Evolutionary conservation across 768 basidiomycete species (phyloP).

Genomic region (Sarcodon aspratus): DNA sequence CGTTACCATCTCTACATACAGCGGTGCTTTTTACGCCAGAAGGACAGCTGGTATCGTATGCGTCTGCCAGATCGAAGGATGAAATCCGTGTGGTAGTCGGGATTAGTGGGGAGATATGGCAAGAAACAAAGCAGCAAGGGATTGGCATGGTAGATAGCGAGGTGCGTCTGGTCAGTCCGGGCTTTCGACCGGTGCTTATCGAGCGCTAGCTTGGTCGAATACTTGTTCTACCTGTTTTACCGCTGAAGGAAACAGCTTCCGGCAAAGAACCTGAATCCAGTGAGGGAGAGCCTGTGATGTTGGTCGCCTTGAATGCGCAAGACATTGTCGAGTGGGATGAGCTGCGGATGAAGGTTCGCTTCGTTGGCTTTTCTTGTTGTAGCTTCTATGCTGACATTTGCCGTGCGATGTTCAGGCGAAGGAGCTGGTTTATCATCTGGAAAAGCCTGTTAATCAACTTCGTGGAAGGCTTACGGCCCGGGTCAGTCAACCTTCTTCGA

Average conservation of each 20-base stretch:
- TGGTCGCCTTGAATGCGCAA: slow-evolving; percentile 59
- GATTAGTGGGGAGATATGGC: slow-evolving; percentile 67
- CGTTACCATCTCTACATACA: slow-evolving; percentile 53
- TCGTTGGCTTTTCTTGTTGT: no score
- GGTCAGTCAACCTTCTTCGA: neutral
- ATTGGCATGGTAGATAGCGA: slow-evolving; percentile 71
- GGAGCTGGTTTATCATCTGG: slow-evolving; percentile 13
- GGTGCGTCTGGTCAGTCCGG: slow-evolving; percentile 27
- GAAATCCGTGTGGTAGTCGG: slow-evolving; percentile 65
- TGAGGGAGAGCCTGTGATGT: slow-evolving; percentile 42
- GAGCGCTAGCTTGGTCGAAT: slow-evolving; percentile 52
- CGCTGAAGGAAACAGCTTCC: slow-evolving; percentile 4
- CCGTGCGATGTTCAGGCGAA: slow-evolving; percentile 7
- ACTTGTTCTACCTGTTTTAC: slow-evolving; percentile 56
- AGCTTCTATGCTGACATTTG: neutral
- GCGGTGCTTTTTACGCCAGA: slow-evolving; percentile 59
- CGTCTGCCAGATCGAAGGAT: slow-evolving; percentile 53
- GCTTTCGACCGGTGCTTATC: neutral
- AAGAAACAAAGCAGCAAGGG: slow-evolving; percentile 55
- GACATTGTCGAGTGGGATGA: slow-evolving; percentile 54
- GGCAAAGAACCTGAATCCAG: slow-evolving; percentile 12
- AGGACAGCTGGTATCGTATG: slow-evolving; percentile 65
- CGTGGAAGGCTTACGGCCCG: slow-evolving; percentile 8
- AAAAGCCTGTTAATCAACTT: slow-evolving; percentile 12
- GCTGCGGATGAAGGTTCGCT: slow-evolving; percentile 47